Evolutionary conservation across 163 green algal species (phyloP).

Genomic region (Volvox carteri): DNA sequence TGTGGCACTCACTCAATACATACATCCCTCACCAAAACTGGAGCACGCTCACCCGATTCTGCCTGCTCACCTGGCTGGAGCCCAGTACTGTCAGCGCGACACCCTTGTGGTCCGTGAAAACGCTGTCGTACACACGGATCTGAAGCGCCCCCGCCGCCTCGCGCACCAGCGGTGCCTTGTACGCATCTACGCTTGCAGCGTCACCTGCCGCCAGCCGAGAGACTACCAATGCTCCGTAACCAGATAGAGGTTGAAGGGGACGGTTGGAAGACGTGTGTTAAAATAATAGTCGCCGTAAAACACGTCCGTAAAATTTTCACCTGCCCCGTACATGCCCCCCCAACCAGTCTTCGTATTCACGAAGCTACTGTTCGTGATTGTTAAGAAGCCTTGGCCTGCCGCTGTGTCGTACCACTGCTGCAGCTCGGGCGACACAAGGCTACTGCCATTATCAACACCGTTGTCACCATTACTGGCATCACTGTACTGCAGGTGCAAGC

Average conservation of each 20-base stretch:
- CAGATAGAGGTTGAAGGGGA: background rate
- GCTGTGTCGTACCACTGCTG: constrained; percentile 9
- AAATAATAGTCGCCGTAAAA: constrained; percentile 12
- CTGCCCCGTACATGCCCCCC: background rate
- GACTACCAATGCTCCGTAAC: background rate
- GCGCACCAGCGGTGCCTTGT: background rate
- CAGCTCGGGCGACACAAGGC: background rate
- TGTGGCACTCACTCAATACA: background rate
- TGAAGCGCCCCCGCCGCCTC: background rate
- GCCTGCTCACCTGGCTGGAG: background rate
- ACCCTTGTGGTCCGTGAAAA: background rate
- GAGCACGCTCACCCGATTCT: background rate
- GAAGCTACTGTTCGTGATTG: no score
- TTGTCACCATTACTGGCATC: no score
- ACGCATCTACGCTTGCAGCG: background rate
- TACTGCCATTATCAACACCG: no score
- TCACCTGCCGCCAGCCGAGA: background rate
- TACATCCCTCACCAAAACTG: background rate
- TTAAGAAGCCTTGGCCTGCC: background rate
- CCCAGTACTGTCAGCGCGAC: background rate
- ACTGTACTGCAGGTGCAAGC: no score
- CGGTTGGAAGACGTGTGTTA: background rate
- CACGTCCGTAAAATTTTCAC: background rate
- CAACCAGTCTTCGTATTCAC: background rate
- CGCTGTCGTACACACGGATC: background rate